Evolutionary conservation across 2,329 filamentous ascomycete species (phyloP).

Genomic region (Colletotrichum destructivum): DNA sequence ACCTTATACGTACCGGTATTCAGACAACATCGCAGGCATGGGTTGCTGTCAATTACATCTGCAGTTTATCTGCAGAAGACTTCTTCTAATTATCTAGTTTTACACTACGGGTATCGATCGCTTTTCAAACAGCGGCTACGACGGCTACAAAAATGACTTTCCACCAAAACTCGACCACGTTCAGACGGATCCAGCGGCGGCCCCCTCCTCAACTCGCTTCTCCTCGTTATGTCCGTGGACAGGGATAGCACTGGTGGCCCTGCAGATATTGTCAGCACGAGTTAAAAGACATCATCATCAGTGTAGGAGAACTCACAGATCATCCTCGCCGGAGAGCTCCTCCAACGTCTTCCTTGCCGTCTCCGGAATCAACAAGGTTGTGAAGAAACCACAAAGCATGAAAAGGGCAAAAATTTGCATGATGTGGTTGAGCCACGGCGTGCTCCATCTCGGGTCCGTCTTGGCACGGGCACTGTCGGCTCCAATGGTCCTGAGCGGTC

Average conservation of each 20-base stretch:
- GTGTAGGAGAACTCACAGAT: conserved; percentile 29
- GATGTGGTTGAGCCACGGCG: conserved; percentile 42
- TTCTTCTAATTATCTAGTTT: background rate
- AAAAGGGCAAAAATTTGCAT: conserved; percentile 57
- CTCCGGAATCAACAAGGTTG: conserved; percentile 63
- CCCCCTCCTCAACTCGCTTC: conserved; percentile 40
- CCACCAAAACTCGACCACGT: background rate
- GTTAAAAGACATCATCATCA: too few species aligned
- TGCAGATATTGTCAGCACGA: conserved; percentile 9
- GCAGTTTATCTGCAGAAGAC: conserved; percentile 3
- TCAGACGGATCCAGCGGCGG: conserved; percentile 27
- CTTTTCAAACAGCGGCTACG: background rate
- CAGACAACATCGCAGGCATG: background rate
- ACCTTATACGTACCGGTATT: background rate
- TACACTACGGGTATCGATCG: conserved; percentile 31
- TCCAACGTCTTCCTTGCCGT: conserved; percentile 61
- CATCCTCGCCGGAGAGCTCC: conserved; percentile 62
- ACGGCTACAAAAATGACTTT: conserved; percentile 1
- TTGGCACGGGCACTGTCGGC: conserved; percentile 60
- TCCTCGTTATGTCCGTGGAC: conserved; percentile 36
- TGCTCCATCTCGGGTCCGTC: conserved; percentile 40
- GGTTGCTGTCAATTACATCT: conserved; percentile 24
- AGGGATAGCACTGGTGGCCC: conserved; percentile 29
- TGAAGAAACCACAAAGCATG: conserved; percentile 60
- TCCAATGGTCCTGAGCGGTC: conserved; percentile 57